Conservation (phyloP, 768 basidiomycete genomes). For the Trametes punicea region DNA sequence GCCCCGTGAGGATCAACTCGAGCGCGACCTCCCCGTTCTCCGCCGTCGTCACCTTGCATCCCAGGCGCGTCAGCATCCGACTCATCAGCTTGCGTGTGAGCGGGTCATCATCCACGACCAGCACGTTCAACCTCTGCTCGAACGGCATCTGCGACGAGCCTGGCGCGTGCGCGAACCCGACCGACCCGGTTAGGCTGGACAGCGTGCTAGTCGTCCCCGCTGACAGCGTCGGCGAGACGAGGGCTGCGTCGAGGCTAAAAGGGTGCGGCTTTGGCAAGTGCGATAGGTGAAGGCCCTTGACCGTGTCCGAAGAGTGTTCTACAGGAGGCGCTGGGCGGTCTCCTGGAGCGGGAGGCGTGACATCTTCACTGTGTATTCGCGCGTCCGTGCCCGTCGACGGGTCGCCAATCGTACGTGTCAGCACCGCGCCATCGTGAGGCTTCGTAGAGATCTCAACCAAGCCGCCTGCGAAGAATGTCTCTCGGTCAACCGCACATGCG, state of each 20-base stretch:
- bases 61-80: slow-evolving; percentile 71
- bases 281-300: slow-evolving; percentile 17
- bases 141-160: slow-evolving; percentile 23
- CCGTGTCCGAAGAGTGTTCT: slow-evolving; percentile 19
- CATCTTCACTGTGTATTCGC: slow-evolving; percentile 1
- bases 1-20: slow-evolving; percentile 57
- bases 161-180: slow-evolving; percentile 7
- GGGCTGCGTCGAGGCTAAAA: slow-evolving; percentile 20
- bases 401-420: slow-evolving; percentile 44
- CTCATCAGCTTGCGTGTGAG: slow-evolving; percentile 80
- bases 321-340: slow-evolving; percentile 11
- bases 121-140: slow-evolving; percentile 55
- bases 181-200: slow-evolving; percentile 10
- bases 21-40: slow-evolving; percentile 82
- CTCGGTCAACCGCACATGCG: background rate
- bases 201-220: slow-evolving; percentile 6
- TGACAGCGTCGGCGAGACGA: slow-evolving; percentile 10
- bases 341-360: background rate
- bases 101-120: slow-evolving; percentile 83
- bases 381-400: slow-evolving; percentile 35
- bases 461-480: slow-evolving; percentile 39
- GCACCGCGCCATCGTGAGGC: slow-evolving; percentile 34
- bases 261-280: slow-evolving; percentile 24
- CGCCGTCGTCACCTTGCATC: slow-evolving; percentile 74
- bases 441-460: slow-evolving; percentile 54